phyloP scores from a whole-genome alignment of 257 asterid genomes.

The Solanum medicagineum region DNA sequence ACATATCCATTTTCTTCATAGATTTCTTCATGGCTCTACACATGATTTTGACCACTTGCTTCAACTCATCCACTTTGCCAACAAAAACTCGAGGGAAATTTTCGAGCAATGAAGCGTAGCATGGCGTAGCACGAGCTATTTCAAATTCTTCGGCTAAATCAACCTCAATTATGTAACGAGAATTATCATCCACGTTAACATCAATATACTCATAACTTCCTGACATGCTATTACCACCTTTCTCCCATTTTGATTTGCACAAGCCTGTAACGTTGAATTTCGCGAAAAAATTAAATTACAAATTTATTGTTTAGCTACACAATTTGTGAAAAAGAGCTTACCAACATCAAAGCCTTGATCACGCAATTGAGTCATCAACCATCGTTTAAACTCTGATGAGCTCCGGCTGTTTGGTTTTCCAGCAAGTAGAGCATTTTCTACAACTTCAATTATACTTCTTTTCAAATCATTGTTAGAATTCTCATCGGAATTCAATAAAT shows the following conservation, averaged over 20 bases:
- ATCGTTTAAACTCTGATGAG: conserved; percentile 14
- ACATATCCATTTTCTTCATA: conserved; percentile 33
- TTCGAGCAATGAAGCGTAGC: conserved; percentile 33
- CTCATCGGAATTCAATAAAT: neutral
- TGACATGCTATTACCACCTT: conserved; percentile 21
- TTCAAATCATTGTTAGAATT: neutral
- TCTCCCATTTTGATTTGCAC: conserved; percentile 85
- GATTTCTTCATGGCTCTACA: conserved; percentile 46
- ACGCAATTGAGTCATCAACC: conserved; percentile 24
- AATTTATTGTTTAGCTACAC: neutral
- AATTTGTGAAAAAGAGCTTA: neutral
- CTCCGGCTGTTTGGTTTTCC: neutral
- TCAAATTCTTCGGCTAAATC: conserved; percentile 44
- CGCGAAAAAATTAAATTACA: no score
- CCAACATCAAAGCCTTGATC: conserved; percentile 25
- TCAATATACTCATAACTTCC: conserved; percentile 73
- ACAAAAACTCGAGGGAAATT: conserved; percentile 35
- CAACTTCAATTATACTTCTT: neutral
- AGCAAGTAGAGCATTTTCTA: neutral
- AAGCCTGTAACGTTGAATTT: conserved; percentile 27
- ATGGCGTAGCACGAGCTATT: conserved; percentile 48
- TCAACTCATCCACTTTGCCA: conserved; percentile 34
- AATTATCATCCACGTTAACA: conserved; percentile 11
- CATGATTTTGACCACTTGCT: conserved; percentile 45
- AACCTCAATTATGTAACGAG: conserved; percentile 51